Evolutionary conservation across 1,139 yeast genomes (phyloP).

Genomic region (Geotrichum histeridarum): DNA sequence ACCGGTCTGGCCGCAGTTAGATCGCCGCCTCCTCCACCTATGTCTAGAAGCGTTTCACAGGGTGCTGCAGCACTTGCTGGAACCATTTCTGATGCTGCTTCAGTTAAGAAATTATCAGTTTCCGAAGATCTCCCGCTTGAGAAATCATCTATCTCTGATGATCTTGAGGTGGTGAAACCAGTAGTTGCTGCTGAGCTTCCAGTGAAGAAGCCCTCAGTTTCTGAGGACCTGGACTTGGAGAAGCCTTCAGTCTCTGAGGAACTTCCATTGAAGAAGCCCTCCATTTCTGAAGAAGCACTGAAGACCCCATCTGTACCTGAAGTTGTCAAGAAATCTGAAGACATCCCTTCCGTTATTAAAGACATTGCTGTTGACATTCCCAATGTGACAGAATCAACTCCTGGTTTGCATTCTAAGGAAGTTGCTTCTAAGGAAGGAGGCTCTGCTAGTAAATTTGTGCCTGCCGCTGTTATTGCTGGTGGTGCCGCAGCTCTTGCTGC

Average conservation of each 20-base stretch:
- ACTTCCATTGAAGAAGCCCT: too few species aligned
- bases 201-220: too few species aligned
- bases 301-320: constrained; percentile 8
- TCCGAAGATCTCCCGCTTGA: too few species aligned
- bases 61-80: too few species aligned
- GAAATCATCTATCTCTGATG: too few species aligned
- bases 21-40: background rate
- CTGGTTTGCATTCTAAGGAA: background rate
- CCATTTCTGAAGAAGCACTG: constrained; percentile 11
- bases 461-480: background rate
- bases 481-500: background rate
- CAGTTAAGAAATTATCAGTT: too few species aligned
- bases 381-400: background rate
- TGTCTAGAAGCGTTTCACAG: background rate
- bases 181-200: too few species aligned
- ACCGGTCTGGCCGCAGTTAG: background rate
- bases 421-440: background rate
- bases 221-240: background rate
- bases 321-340: background rate
- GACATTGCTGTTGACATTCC: background rate
- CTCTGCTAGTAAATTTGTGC: background rate
- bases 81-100: too few species aligned
- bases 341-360: background rate
- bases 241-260: too few species aligned
- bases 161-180: too few species aligned